phyloP scores from a whole-genome alignment of 2,329 filamentous ascomycete species.

The Diaporthe sp. region DNA sequence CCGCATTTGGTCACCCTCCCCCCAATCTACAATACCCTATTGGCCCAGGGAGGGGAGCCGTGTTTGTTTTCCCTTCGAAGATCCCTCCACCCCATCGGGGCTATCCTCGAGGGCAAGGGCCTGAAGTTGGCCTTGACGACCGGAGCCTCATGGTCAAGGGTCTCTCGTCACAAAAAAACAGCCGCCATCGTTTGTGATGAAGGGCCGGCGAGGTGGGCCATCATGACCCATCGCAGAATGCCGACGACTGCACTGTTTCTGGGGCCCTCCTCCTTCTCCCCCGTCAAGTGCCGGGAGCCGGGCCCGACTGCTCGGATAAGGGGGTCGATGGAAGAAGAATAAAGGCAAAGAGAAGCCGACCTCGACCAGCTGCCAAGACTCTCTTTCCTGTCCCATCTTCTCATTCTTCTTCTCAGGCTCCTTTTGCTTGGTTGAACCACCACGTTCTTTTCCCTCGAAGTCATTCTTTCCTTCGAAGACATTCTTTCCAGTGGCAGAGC shows the following conservation, averaged over 20 bases:
- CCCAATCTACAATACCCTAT: conserved; percentile 36
- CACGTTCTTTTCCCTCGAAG: conserved; percentile 39
- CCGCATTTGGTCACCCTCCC: conserved; percentile 17
- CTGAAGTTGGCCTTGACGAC: conserved; percentile 17
- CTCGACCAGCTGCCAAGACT: not conserved
- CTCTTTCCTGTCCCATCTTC: conserved; percentile 11
- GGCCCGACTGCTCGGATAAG: conserved; percentile 20
- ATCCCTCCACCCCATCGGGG: conserved; percentile 9
- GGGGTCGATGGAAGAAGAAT: conserved; percentile 18
- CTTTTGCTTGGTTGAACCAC: conserved; percentile 41
- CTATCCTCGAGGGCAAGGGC: conserved; percentile 25
- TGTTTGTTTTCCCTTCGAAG: conserved; percentile 20
- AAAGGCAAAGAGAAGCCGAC: conserved; percentile 24
- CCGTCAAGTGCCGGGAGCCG: conserved; percentile 16
- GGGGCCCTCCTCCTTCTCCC: conserved; percentile 5
- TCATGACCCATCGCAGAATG: conserved; percentile 17
- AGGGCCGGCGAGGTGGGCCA: conserved; percentile 37
- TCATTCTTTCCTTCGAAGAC: conserved; percentile 40
- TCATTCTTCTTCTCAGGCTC: conserved; percentile 34
- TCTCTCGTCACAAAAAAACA: not conserved
- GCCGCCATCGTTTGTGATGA: conserved; percentile 36
- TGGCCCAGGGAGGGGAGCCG: conserved; percentile 13
- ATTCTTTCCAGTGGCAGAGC: conserved; percentile 41
- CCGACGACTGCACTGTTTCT: conserved; percentile 8
- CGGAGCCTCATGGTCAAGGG: conserved; percentile 30